Conservation (phyloP, 805 yeast species). For the Hanseniaspora osmophila region DNA sequence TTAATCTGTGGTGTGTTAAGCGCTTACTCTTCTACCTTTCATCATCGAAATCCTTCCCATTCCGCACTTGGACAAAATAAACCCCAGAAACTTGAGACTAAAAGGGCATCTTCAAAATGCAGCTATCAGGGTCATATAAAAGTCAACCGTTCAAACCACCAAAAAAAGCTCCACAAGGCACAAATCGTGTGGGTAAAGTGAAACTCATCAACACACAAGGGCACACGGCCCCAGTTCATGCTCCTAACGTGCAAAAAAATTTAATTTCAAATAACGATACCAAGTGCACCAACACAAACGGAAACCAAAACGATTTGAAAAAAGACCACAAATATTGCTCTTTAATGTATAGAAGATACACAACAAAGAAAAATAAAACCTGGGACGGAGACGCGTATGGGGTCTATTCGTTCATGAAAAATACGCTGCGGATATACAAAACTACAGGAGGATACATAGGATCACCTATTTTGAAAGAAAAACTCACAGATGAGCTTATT, state of each 20-base stretch:
- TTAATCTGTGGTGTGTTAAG: too few species aligned
- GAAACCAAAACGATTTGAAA: too few species aligned
- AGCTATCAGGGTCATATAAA: neutral
- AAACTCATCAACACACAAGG: too few species aligned
- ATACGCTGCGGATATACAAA: neutral
- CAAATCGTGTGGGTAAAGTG: slow-evolving; percentile 1
- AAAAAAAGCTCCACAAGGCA: neutral
- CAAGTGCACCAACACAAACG: neutral
- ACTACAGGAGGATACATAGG: neutral
- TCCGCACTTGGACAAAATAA: too few species aligned
- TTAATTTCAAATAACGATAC: neutral
- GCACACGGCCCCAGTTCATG: too few species aligned
- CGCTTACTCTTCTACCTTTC: too few species aligned
- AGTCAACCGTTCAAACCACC: neutral
- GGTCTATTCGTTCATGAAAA: slow-evolving; percentile 1
- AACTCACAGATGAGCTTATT: neutral
- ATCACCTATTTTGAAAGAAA: neutral
- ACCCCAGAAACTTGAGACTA: too few species aligned
- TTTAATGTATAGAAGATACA: slow-evolving; percentile 56
- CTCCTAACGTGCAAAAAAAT: neutral
- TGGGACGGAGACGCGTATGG: slow-evolving; percentile 90
- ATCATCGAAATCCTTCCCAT: too few species aligned
- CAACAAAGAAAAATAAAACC: slow-evolving; percentile 68
- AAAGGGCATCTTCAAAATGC: neutral
- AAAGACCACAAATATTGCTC: slow-evolving; percentile 9